Conservation (phyloP, 371 early-diverging fungal genomes). For the Phascolomyces articulosus region DNA sequence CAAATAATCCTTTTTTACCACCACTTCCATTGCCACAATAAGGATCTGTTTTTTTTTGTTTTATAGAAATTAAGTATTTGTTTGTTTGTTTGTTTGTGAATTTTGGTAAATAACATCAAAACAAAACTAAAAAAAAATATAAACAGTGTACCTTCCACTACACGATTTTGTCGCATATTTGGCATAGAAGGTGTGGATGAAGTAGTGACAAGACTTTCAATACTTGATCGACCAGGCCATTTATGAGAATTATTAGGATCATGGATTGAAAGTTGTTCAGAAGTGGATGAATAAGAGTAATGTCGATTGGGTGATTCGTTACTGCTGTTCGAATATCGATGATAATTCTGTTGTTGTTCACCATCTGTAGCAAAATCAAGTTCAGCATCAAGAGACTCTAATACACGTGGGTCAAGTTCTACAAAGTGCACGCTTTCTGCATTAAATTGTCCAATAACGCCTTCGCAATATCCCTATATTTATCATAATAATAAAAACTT, state of each 20-base stretch:
- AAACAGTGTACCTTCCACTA: background rate
- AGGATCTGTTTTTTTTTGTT: background rate
- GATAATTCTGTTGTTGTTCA: background rate
- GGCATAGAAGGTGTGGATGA: slow-evolving; percentile 18
- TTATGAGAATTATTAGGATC: slow-evolving; percentile 5
- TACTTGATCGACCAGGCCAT: slow-evolving; percentile 29
- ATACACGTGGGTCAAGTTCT: slow-evolving; percentile 53
- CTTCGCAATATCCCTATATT: slow-evolving; percentile 59
- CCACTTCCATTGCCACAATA: background rate
- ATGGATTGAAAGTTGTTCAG: slow-evolving; percentile 22
- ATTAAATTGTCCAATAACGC: slow-evolving; percentile 58
- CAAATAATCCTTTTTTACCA: background rate
- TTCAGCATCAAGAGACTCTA: slow-evolving; percentile 49
- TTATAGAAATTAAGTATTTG: background rate
- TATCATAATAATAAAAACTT: background rate
- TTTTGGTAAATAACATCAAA: no score
- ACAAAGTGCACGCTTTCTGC: slow-evolving; percentile 63
- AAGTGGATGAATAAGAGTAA: slow-evolving; percentile 29
- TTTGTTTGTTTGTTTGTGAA: background rate
- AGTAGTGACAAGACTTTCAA: slow-evolving; percentile 33
- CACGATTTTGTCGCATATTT: background rate
- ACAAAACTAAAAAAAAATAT: background rate
- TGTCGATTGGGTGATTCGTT: slow-evolving; percentile 19
- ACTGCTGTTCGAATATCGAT: slow-evolving; percentile 13
- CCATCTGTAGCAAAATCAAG: slow-evolving; percentile 23